Percentiles rank a stretch among this genome's conserved stretches.
Evolutionary conservation across 257 asterid species (phyloP).

Genomic region (Linderniella brevidens): DNA sequence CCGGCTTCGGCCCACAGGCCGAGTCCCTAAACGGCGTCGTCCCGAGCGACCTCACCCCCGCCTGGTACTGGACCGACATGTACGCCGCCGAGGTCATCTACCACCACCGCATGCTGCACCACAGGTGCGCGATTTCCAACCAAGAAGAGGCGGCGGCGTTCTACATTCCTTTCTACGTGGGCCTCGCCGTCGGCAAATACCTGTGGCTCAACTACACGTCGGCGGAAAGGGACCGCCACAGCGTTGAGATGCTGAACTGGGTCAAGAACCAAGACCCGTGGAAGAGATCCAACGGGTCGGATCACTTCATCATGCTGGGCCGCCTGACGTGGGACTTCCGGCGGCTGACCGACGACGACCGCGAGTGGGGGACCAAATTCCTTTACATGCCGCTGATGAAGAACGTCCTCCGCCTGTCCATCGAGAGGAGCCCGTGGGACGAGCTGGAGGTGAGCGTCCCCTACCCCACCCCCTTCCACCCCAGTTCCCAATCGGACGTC

Average conservation of each 20-base stretch:
- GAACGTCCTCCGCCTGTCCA: constrained; percentile 25
- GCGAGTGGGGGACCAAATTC: constrained; percentile 37
- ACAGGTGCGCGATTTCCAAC: constrained; percentile 36
- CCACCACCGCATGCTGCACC: constrained; percentile 48
- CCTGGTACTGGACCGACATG: constrained; percentile 85
- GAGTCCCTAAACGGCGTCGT: constrained; percentile 31
- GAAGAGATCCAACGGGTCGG: constrained; percentile 26
- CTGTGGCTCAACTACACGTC: constrained; percentile 38
- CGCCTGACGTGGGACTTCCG: constrained; percentile 68
- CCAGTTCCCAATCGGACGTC: constrained; percentile 9
- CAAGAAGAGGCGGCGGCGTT: constrained; percentile 35
- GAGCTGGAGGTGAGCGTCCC: constrained; percentile 22
- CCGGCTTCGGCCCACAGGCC: constrained; percentile 61
- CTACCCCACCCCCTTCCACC: constrained; percentile 35
- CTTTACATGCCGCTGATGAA: constrained; percentile 42
- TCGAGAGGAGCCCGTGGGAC: constrained; percentile 25
- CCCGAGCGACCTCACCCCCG: constrained; percentile 34
- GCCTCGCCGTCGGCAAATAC: constrained; percentile 43
- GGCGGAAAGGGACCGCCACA: constrained; percentile 19
- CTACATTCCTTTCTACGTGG: constrained; percentile 55
- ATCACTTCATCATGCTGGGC: constrained; percentile 41
- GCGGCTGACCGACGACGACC: constrained; percentile 23
- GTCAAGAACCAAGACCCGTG: constrained; percentile 17
- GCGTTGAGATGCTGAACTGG: constrained; percentile 38
- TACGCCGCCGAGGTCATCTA: constrained; percentile 51